These are phyloP conservation scores for Platanus orientalis DNA, from an alignment of 164 flowering plant genomes.

Conservation along the genomic window DNA sequence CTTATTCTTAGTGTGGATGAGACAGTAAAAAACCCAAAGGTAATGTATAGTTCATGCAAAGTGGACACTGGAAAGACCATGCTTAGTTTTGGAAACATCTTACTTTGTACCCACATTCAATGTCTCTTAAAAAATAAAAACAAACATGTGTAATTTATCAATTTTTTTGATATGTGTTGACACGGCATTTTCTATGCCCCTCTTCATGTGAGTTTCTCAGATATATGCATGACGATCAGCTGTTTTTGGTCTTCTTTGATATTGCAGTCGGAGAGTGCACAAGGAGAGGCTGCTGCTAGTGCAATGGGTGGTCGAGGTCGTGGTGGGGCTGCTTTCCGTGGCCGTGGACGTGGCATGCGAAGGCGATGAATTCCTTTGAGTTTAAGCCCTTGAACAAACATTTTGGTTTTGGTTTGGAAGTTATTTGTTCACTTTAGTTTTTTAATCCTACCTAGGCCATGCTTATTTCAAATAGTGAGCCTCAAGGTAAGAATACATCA, in stretches of 20 bases:
- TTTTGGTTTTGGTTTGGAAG: neutral
- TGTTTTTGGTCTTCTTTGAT: neutral
- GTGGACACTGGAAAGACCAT: no score
- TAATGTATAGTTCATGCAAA: slow-evolving; percentile 18
- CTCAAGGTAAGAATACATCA: no score
- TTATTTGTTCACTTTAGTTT: neutral
- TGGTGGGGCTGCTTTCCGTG: slow-evolving; percentile 63
- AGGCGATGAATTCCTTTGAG: slow-evolving; percentile 44
- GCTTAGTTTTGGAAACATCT: no score
- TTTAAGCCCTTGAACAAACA: neutral
- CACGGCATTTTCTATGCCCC: no score
- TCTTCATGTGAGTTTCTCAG: neutral
- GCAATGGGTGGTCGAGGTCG: slow-evolving; percentile 95
- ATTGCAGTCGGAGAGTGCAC: slow-evolving; percentile 98
- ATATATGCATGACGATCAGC: neutral
- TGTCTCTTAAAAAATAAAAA: no score
- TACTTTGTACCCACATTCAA: no score
- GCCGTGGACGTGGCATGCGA: slow-evolving; percentile 96
- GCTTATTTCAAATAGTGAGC: neutral
- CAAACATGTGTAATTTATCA: no score
- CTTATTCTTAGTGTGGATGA: slow-evolving; percentile 93
- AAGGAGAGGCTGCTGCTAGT: slow-evolving; percentile 97
- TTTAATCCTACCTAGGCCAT: neutral
- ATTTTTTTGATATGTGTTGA: no score
- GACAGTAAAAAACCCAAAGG: slow-evolving; percentile 97